A percentile compares a stretch with the other conserved stretches of the same genome.
Conservation (phyloP, 805 yeast genomes). For the Candida maesae region DNA sequence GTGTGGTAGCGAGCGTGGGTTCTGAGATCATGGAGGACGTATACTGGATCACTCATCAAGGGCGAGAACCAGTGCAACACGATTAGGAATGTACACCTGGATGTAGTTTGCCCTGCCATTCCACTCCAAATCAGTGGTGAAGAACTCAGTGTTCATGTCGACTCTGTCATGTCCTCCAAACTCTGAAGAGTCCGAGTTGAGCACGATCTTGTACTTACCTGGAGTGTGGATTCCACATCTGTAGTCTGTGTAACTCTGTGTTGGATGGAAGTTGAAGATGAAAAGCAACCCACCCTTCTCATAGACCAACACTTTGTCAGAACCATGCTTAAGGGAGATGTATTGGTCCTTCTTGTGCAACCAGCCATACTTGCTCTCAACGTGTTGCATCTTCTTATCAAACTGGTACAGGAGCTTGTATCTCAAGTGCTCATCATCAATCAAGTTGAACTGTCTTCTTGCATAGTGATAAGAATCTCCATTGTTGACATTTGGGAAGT, state of each 20-base stretch:
- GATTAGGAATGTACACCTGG: slow-evolving; percentile 76
- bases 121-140: slow-evolving; percentile 77
- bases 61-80: slow-evolving; percentile 65
- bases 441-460: slow-evolving; percentile 87
- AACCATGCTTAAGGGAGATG: slow-evolving; percentile 82
- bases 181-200: slow-evolving; percentile 66
- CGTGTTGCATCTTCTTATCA: slow-evolving; percentile 78
- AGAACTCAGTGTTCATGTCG: slow-evolving; percentile 51
- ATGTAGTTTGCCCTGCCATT: slow-evolving; percentile 71
- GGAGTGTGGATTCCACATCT: slow-evolving; percentile 83
- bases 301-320: slow-evolving; percentile 83
- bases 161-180: slow-evolving; percentile 84
- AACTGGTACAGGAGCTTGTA: slow-evolving; percentile 77
- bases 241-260: slow-evolving; percentile 78
- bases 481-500: slow-evolving; percentile 91
- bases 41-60: slow-evolving; percentile 1
- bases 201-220: slow-evolving; percentile 70
- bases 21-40: too few relatives aligned
- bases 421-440: slow-evolving; percentile 74
- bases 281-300: slow-evolving; percentile 85
- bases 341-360: slow-evolving; percentile 69
- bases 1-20: too few relatives aligned
- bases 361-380: slow-evolving; percentile 72
- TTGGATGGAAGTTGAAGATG: slow-evolving; percentile 87
- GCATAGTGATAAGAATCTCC: slow-evolving; percentile 89